phyloP scores from a whole-genome alignment of 768 basidiomycete genomes.

The Rhizopogon vulgaris region DNA sequence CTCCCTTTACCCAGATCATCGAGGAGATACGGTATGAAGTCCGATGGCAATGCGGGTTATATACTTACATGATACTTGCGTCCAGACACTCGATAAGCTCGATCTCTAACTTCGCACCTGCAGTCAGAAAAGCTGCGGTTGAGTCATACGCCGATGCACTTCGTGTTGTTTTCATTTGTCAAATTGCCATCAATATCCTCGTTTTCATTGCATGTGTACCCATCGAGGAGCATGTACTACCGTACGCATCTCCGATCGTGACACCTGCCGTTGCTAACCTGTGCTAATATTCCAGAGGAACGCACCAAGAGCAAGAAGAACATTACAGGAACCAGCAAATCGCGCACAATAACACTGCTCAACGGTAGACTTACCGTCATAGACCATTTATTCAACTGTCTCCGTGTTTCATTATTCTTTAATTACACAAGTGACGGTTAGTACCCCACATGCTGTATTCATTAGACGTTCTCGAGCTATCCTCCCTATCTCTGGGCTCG shows the following conservation, averaged over 20 bases:
- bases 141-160: conserved; percentile 77
- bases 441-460: background rate
- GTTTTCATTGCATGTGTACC: conserved; percentile 65
- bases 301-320: conserved; percentile 55
- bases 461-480: background rate
- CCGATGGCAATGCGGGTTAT: conserved; percentile 10
- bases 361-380: conserved; percentile 11
- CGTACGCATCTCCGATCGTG: conserved; percentile 21
- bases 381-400: conserved; percentile 5
- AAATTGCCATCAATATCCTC: conserved; percentile 60
- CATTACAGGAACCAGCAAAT: conserved; percentile 41
- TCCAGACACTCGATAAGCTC: conserved; percentile 63
- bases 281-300: conserved; percentile 38
- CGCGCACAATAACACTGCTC: conserved; percentile 12
- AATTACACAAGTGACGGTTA: background rate
- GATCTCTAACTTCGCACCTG: conserved; percentile 59
- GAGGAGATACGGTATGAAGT: conserved; percentile 54
- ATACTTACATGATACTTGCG: conserved; percentile 9
- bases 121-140: conserved; percentile 53
- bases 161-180: conserved; percentile 78
- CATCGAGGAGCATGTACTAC: conserved; percentile 68
- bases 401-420: background rate
- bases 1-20: conserved; percentile 50
- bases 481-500: background rate
- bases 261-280: conserved; percentile 5